Evolutionary conservation across 495 filamentous ascomycete genomes (phyloP).

Genomic region (Zalerion maritima): DNA sequence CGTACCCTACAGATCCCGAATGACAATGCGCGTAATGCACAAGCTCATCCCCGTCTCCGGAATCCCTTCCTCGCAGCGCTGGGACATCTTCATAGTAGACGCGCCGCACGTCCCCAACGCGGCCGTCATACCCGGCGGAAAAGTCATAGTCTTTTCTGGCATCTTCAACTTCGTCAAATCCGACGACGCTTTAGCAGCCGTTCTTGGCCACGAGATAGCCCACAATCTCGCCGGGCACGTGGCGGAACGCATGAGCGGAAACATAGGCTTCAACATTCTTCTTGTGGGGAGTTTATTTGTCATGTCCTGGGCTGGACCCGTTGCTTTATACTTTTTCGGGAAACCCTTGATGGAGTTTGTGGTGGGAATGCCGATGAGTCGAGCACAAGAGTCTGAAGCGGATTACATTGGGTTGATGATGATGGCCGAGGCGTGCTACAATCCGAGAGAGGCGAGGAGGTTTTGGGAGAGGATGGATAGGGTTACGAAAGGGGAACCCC

Average conservation of each 20-base stretch:
- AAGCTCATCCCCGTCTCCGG: conserved; percentile 56
- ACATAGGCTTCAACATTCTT: conserved; percentile 39
- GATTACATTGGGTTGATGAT: conserved; percentile 79
- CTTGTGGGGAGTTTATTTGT: conserved; percentile 32
- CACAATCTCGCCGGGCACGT: conserved; percentile 74
- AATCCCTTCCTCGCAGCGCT: conserved; percentile 41
- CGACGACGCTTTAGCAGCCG: conserved; percentile 67
- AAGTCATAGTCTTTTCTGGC: conserved; percentile 84
- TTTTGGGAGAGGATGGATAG: conserved; percentile 71
- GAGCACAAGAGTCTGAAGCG: conserved; percentile 52
- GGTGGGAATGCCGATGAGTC: conserved; percentile 52
- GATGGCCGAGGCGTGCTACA: conserved; percentile 46
- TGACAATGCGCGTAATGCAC: conserved; percentile 55
- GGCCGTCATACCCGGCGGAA: conserved; percentile 84
- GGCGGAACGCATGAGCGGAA: conserved; percentile 57
- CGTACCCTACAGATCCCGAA: too few species aligned
- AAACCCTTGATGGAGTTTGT: conserved; percentile 41
- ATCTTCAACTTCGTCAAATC: conserved; percentile 57
- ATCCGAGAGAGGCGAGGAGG: conserved; percentile 55
- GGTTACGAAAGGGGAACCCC: conserved; percentile 38
- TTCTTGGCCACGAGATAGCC: conserved; percentile 89
- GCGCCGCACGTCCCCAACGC: conserved; percentile 52
- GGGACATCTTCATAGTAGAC: conserved; percentile 80
- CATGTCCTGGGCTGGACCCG: conserved; percentile 23
- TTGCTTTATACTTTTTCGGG: conserved; percentile 25